These are phyloP conservation scores for Picea glauca DNA, from an alignment of 75 land plant species.

Conservation along the genomic window DNA sequence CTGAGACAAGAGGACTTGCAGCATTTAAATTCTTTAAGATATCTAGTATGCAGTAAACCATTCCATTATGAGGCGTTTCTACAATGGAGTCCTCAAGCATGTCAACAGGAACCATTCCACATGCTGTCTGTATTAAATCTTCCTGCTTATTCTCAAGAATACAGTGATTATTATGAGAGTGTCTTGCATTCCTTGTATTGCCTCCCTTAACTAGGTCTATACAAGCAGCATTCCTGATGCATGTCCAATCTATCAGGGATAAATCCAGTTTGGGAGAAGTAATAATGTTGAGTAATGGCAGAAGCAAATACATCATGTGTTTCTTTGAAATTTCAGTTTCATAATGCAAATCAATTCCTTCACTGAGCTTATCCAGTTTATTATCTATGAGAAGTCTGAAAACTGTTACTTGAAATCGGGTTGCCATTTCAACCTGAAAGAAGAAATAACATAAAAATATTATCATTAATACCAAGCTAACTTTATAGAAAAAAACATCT, in stretches of 20 bases:
- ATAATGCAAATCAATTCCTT: neutral
- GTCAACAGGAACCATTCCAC: slow-evolving; percentile 21
- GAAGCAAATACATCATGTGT: slow-evolving; percentile 40
- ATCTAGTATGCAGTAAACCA: slow-evolving; percentile 36
- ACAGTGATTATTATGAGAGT: neutral
- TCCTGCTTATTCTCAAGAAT: neutral
- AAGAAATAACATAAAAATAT: neutral
- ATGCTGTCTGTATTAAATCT: slow-evolving; percentile 22
- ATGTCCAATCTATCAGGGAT: slow-evolving; percentile 45
- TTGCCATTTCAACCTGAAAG: slow-evolving; percentile 39
- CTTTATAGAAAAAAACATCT: neutral
- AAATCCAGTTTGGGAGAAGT: neutral
- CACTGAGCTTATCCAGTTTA: slow-evolving; percentile 10
- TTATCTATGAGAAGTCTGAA: slow-evolving; percentile 20
- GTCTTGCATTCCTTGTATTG: neutral
- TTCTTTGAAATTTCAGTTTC: neutral
- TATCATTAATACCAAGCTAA: neutral
- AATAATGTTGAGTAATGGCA: slow-evolving; percentile 31
- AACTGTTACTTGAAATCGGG: slow-evolving; percentile 40
- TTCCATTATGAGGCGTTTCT: slow-evolving; percentile 54
- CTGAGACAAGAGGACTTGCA: neutral
- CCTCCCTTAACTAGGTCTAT: neutral
- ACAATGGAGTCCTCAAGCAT: slow-evolving; percentile 43
- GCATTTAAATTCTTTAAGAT: slow-evolving; percentile 29
- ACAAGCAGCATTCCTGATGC: slow-evolving; percentile 20